Evolutionary conservation across 164 flowering plant species (phyloP).

Genomic region (Piper longum): DNA sequence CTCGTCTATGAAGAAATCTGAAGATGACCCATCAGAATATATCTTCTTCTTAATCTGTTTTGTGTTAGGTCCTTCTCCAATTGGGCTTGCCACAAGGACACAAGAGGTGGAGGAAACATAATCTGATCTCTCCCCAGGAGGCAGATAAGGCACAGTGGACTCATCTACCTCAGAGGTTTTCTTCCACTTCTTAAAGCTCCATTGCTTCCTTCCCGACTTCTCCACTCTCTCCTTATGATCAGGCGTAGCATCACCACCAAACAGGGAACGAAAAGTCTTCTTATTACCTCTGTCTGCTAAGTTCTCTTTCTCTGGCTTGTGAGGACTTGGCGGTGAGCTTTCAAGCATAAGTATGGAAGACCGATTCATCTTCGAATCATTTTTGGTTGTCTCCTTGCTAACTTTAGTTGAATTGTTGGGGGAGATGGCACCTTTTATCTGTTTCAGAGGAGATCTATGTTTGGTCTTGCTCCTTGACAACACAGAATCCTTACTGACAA

Average conservation of each 20-base stretch:
- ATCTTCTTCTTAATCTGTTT: conserved; percentile 55
- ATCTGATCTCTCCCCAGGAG: conserved; percentile 40
- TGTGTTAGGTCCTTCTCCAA: conserved; percentile 57
- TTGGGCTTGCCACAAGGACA: conserved; percentile 28
- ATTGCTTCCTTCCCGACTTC: conserved; percentile 45
- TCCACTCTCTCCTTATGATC: conserved; percentile 17
- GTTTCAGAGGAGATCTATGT: conserved; percentile 37
- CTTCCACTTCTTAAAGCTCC: conserved; percentile 75
- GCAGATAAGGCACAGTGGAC: conserved; percentile 31
- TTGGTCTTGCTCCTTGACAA: conserved; percentile 30
- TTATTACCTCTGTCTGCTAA: conserved; percentile 28
- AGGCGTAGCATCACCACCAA: conserved; percentile 11
- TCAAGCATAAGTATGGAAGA: conserved; percentile 48
- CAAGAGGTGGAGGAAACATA: conserved; percentile 16
- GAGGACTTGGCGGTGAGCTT: conserved; percentile 18
- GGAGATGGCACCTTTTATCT: conserved; percentile 57
- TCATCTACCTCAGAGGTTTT: conserved; percentile 38
- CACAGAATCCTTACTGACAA: conserved; percentile 21
- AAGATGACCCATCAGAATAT: conserved; percentile 53
- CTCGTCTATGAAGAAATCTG: conserved; percentile 83
- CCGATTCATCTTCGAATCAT: conserved; percentile 19
- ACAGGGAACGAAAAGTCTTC: conserved; percentile 34
- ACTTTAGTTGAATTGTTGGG: conserved; percentile 26
- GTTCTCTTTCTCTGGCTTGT: conserved; percentile 17
- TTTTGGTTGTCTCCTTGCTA: conserved; percentile 18